Base-by-base conservation (phyloP, 305 asterid species). In the Rubia tinctorum region DNA sequence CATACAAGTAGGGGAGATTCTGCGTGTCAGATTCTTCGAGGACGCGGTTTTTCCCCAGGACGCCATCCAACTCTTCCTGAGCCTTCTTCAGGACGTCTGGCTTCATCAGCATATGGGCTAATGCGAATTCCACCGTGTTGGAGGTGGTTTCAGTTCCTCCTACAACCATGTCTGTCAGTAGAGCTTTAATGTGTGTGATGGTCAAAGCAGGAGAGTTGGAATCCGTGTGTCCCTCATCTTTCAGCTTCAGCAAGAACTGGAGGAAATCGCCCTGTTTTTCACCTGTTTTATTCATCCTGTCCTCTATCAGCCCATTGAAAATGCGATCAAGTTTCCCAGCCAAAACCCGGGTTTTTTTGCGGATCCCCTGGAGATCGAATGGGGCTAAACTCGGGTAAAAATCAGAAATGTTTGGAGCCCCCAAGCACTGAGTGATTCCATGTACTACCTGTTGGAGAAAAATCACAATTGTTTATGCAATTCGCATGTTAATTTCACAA, bases 201-300 rank as follows among this genome's bases (percentile, higher is more conserved):
- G 69, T 65, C 7, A 65, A 18, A 17, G 47, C 23, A 7, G 23
- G 49, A 37, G 69, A 30, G 18, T 8, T 65, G 0, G 25, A 18
- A 65, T 65, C 51, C 12, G 25, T 43, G 60, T 53, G 60, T 17
- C 49, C 27, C 20, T 37, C 14, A 65, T 65, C 69, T 65, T 65
- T 65, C 69, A 65, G 42, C 69, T 65, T 37, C 14, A 65, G 69
- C 69, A 65, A 39, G 49, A 65, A 37, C 49, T 39, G 69, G n/a
- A 65, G 27, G 7, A 65, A 65, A 65, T 65, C 69, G 8, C 44
- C 44, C 15, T 43, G 43, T 14, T 61, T 30, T 61, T 61, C n/a
- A 8, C 69, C 69, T 37, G 25, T 22, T 65, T 65, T 43, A 0
- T 65, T 39, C 69, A 65, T 39, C 51, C 49, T 65, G 14, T 65